Percentiles rank a stretch among this genome's conserved stretches.
Evolutionary conservation across 169 alveolate species (phyloP).

Genomic region (Plasmodium cynomolgi): DNA sequence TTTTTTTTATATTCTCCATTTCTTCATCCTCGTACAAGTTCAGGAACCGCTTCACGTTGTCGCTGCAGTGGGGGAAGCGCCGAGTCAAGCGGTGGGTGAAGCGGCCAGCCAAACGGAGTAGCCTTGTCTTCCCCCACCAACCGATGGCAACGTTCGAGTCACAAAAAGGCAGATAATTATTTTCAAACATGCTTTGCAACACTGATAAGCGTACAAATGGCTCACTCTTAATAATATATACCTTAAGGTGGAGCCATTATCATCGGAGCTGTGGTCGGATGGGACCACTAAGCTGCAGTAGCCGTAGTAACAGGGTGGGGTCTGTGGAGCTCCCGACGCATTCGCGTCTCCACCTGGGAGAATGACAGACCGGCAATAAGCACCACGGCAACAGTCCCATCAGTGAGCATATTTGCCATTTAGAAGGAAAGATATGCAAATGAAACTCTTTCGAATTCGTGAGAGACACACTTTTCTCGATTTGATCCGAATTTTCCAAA

Average conservation of each 20-base stretch:
- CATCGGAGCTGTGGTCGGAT: not conserved
- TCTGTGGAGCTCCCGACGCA: not conserved
- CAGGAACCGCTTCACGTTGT: constrained; percentile 7
- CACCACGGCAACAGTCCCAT: not conserved
- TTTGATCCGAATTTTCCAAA: not conserved
- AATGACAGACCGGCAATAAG: not conserved
- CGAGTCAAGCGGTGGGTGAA: not conserved
- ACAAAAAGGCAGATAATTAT: too few relatives aligned
- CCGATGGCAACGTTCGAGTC: not conserved
- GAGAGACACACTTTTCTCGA: not conserved
- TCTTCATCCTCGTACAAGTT: constrained; percentile 33
- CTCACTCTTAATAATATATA: not conserved
- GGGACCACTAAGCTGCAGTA: not conserved
- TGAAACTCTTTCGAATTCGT: not conserved
- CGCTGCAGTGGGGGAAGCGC: not conserved
- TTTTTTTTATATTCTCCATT: constrained; percentile 20
- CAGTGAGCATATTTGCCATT: not conserved
- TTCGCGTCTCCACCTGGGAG: constrained; percentile 6
- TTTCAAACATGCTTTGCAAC: not conserved
- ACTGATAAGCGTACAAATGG: not conserved
- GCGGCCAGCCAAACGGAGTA: not conserved
- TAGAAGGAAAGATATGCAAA: not conserved
- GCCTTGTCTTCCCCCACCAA: not conserved
- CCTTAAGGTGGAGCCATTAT: not conserved
- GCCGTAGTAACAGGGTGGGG: not conserved